Conservation (phyloP, 306 rosid species). For the Dryas alaskensis region DNA sequence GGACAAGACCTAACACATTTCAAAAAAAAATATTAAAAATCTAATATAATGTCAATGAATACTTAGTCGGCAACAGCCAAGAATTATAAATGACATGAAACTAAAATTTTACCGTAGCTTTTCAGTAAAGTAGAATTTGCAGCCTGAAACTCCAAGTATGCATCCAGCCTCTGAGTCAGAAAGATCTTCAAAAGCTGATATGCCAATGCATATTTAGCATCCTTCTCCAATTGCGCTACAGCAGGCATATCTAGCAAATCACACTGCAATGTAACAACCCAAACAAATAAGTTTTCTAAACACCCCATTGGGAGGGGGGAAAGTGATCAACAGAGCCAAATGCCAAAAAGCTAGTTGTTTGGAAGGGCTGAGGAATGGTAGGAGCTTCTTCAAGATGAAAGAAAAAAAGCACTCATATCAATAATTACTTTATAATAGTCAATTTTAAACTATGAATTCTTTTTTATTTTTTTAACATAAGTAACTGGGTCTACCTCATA, state of each 20-base stretch:
- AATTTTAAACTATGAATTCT: neutral
- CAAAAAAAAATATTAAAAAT: conserved; percentile 20
- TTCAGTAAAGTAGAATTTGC: conserved; percentile 68
- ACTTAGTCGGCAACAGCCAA: neutral
- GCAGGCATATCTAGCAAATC: conserved; percentile 82
- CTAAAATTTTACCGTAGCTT: conserved; percentile 56
- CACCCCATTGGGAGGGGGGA: neutral
- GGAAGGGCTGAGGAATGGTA: neutral
- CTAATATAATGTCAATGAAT: conserved; percentile 1
- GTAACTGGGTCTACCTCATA: neutral
- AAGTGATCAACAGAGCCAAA: neutral
- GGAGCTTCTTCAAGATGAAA: neutral
- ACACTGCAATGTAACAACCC: conserved; percentile 51
- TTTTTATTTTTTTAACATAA: neutral
- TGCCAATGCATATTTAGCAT: conserved; percentile 64
- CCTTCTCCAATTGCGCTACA: conserved; percentile 84
- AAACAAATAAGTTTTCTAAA: conserved; percentile 8
- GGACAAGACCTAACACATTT: conserved; percentile 62
- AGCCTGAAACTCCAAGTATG: conserved; percentile 72
- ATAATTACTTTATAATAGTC: neutral
- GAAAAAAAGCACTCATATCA: neutral
- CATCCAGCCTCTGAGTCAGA: conserved; percentile 79
- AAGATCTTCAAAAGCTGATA: conserved; percentile 82
- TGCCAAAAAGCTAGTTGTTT: neutral
- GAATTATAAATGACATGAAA: neutral